Conservation (phyloP, 495 filamentous ascomycete genomes). For the Apodospora peruviana region DNA sequence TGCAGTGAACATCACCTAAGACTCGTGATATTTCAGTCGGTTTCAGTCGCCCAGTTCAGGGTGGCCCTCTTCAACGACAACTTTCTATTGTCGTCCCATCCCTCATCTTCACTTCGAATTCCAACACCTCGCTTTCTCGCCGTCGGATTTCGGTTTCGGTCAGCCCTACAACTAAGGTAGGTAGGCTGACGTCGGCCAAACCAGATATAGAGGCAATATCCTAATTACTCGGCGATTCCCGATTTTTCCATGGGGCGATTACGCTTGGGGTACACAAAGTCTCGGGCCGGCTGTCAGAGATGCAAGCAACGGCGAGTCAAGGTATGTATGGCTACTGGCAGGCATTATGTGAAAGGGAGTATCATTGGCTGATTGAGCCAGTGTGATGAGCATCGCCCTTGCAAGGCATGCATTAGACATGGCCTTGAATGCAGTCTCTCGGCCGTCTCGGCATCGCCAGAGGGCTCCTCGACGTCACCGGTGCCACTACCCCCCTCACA, state of each 20-base stretch:
- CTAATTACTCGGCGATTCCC: too few species aligned
- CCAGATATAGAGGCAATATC: background rate
- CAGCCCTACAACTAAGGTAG: background rate
- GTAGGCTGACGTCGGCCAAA: background rate
- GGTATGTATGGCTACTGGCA: slow-evolving; percentile 11
- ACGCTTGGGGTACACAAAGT: slow-evolving; percentile 27
- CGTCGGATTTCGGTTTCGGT: background rate
- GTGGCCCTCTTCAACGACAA: too few species aligned
- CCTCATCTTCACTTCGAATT: too few species aligned
- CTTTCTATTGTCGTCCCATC: too few species aligned
- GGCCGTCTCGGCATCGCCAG: background rate
- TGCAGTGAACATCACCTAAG: too few species aligned
- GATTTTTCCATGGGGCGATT: slow-evolving; percentile 19
- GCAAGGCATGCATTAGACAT: slow-evolving; percentile 25
- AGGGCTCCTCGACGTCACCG: too few species aligned
- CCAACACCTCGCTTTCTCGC: background rate
- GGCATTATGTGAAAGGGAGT: background rate
- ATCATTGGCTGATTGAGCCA: background rate
- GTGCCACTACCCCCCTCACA: too few species aligned
- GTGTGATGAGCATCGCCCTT: slow-evolving; percentile 27
- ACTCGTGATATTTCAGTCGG: too few species aligned
- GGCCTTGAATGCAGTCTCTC: slow-evolving; percentile 24
- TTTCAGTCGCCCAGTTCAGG: too few species aligned
- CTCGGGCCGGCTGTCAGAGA: slow-evolving; percentile 20
- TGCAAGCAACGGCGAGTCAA: slow-evolving; percentile 30